phyloP scores from a whole-genome alignment of 2,329 filamentous ascomycete genomes.

The Fonsecaea multimorphosa region DNA sequence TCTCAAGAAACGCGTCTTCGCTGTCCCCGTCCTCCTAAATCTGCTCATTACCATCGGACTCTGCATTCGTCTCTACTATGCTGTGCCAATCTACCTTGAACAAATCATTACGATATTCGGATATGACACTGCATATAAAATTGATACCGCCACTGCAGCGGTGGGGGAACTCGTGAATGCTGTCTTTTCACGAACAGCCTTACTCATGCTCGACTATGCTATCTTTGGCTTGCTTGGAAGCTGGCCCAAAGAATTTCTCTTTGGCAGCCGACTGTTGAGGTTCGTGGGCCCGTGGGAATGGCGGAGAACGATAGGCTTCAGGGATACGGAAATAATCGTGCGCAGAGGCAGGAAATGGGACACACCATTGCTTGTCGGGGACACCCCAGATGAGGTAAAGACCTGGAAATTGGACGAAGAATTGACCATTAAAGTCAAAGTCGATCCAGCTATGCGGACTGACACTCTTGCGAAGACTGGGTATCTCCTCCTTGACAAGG shows the following conservation, averaged over 20 bases:
- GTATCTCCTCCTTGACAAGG: slow-evolving; percentile 80
- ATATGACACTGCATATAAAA: slow-evolving; percentile 68
- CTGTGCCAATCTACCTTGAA: slow-evolving; percentile 74
- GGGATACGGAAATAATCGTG: slow-evolving; percentile 77
- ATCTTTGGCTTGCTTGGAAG: slow-evolving; percentile 72
- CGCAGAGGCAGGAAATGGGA: slow-evolving; percentile 78
- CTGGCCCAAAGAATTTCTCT: slow-evolving; percentile 75
- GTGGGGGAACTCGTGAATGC: slow-evolving; percentile 64
- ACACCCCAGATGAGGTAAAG: slow-evolving; percentile 45
- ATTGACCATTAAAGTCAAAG: slow-evolving; percentile 58
- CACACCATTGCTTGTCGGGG: slow-evolving; percentile 54
- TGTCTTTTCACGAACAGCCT: slow-evolving; percentile 64
- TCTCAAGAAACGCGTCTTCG: slow-evolving; percentile 83
- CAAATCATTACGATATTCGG: slow-evolving; percentile 70
- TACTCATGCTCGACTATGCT: slow-evolving; percentile 75
- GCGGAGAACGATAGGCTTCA: slow-evolving; percentile 76
- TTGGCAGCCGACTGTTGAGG: slow-evolving; percentile 63
- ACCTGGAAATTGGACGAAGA: slow-evolving; percentile 57
- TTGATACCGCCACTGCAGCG: slow-evolving; percentile 63
- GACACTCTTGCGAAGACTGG: slow-evolving; percentile 79
- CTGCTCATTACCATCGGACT: slow-evolving; percentile 68
- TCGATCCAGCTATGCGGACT: slow-evolving; percentile 72
- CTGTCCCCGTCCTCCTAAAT: slow-evolving; percentile 80
- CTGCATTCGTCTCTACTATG: slow-evolving; percentile 69
- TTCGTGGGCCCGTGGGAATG: slow-evolving; percentile 68